Evolutionary conservation across 768 basidiomycete species (phyloP), one percentile per base, ranked within the genome.

Genomic region (Tephrocybe rancida): DNA sequence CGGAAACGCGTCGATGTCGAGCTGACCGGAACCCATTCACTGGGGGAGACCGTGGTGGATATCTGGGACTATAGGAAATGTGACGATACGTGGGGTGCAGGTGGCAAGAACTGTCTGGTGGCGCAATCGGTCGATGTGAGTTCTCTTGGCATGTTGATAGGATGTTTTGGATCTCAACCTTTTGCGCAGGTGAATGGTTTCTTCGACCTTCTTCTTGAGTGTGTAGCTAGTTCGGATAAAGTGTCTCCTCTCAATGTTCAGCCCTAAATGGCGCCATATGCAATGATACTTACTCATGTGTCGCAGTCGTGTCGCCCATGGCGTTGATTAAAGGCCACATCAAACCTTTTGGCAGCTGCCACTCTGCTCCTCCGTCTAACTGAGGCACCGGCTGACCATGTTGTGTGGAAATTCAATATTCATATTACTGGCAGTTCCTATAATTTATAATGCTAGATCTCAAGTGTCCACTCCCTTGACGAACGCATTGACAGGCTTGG

Each of bases 1-100:
- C 75, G 92, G n/a, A 83, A 86, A 64, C 78, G 88, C 41, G 92
- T 95, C 0, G 93, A 95, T 57, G 79, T 91, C n/a, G 93, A 95
- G 60, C 75, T 88, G 16, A 76, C 73, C 5, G 89, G 88, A 3
- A 69, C 72, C 16, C 83, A 87, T 56, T 82, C 87, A 1, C 70
- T 74, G 11, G 93, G 92, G 5, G 87, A 92, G 63, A 94, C 93
- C 0, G 79, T 91, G 2, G 88, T 92, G 1, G 91, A 95, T 60
- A 61, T 91, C 2, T 92, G 84, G 81, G 74, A 80, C 53, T 90
- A 87, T 68, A 70, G 67, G 14, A 45, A 67, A 7, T 83, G 77
- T 56, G 84, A 88, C 57, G 78, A 84, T 58, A 76, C 78, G 0
- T 95, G 92, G 92, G 90, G 91, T 0, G 62, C 74, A 2, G 68